Percentiles rank a stretch among this genome's conserved stretches.
Evolutionary conservation across 2,329 filamentous ascomycete species (phyloP).

Genomic region (Neopestalotiopsis clavispora): DNA sequence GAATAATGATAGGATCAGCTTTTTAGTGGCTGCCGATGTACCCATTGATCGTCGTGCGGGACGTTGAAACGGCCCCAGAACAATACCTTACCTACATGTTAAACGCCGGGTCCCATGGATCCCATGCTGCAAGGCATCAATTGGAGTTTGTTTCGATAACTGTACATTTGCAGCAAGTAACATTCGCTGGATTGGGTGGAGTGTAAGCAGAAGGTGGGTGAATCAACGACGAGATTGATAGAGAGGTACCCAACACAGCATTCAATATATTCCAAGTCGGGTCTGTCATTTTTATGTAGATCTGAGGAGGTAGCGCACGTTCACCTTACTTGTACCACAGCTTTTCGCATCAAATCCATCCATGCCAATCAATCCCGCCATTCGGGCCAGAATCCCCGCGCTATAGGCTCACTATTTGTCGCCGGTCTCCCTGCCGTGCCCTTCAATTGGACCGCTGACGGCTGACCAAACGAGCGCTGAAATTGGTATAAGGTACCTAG

Average conservation of each 20-base stretch:
- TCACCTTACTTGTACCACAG: not conserved
- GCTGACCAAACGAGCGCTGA: conserved; percentile 8
- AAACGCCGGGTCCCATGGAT: not conserved
- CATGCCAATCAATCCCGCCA: conserved; percentile 2
- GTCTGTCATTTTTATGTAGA: not conserved
- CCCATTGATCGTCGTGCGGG: not conserved
- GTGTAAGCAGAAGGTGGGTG: too few species aligned
- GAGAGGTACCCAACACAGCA: not conserved
- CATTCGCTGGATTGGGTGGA: not conserved
- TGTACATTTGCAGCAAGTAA: not conserved
- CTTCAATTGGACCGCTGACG: not conserved
- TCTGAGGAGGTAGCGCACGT: not conserved
- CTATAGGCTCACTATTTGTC: conserved; percentile 4
- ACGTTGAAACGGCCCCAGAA: conserved; percentile 1
- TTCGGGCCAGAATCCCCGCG: not conserved
- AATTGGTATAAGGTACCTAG: not conserved
- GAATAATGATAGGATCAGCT: not conserved
- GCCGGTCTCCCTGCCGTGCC: not conserved
- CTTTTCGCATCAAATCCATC: not conserved
- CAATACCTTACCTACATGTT: not conserved
- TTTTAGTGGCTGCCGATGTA: not conserved
- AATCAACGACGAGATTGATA: not conserved
- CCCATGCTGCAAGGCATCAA: not conserved
- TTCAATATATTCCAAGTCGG: not conserved
- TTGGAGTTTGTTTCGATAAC: not conserved